These are phyloP conservation scores for Cyclotella baltica DNA, from an alignment of 108 stramenopile genomes.

Conservation along the genomic window DNA sequence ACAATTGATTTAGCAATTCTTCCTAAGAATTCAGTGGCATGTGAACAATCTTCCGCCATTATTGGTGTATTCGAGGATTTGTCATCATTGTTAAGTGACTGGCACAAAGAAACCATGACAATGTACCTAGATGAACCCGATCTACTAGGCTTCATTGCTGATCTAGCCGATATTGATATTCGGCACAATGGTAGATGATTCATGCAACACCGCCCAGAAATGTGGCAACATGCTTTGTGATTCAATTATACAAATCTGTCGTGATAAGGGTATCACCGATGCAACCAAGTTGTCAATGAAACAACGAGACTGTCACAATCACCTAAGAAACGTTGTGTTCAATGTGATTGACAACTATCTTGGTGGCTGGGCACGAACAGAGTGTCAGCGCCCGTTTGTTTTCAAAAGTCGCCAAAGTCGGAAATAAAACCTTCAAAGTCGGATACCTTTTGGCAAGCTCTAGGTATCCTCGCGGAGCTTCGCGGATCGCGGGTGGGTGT, in stretches of 20 bases:
- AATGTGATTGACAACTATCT: neutral
- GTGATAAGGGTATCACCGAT: neutral
- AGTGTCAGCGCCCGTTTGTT: no score
- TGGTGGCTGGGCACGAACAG: no score
- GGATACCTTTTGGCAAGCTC: no score
- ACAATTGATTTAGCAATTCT: no score
- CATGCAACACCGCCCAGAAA: constrained; percentile 5
- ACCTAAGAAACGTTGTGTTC: neutral
- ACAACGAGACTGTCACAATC: neutral
- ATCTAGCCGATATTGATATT: neutral
- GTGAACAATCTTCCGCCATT: neutral
- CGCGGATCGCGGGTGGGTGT: no score
- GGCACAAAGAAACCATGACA: neutral
- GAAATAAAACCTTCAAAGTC: no score
- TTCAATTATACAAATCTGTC: no score
- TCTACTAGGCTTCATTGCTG: neutral
- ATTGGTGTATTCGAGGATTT: neutral
- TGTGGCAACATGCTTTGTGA: constrained; percentile 19
- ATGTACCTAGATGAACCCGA: neutral
- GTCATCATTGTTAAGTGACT: neutral
- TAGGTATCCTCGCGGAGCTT: no score
- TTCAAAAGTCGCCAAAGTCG: no score
- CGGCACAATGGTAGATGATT: neutral
- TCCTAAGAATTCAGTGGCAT: neutral
- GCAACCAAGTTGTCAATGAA: neutral